Evolutionary conservation across 768 basidiomycete genomes (phyloP), one percentile per base, ranked within the genome.

Genomic region (Kockovaella imperatae): DNA sequence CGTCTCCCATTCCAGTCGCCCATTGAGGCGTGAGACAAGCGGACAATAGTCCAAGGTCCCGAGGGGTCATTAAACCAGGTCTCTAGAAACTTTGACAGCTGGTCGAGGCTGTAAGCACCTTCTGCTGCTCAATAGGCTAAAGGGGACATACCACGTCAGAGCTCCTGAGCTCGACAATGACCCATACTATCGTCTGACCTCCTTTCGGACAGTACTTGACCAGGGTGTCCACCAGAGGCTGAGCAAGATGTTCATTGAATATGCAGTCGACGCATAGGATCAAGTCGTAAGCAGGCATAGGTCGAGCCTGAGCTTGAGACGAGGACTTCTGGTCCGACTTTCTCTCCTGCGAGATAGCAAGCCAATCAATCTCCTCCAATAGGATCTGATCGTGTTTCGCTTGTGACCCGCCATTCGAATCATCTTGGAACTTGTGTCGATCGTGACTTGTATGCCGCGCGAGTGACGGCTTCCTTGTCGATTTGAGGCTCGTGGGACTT

Each of bases 261-360:
- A 70, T 64, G 44, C 69, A 70, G 45, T 70, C 69, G 2, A 70
- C 67, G 1, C 61, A 62, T 11, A 70, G 32, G 23, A 68, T 45
- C 3, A 68, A 45, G 31, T 70, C 61, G 40, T 60, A 59, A 23
- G 5, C 17, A 30, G 14, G 11, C 39, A 13, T 10, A 15, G 8
- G 21, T 40, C 4, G 23, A 21, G 11, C 4, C 26, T 36, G 2
- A 5, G 31, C 31, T 32, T 32, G 10, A 32, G 31, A 32, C 31
- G 31, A 10, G 10, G 31, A n/a, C 31, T 32, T 32, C n/a, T 10
- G 10, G 10, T 10, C 31, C 31, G 32, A 15, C 29, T 6, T 18
- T n/a, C 44, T 25, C 44, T 46, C 21, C 26, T 53, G 23, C 5
- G 58, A 60, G 15, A 65, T 34, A 3, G 49, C 52, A 6, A 56